Conservation (phyloP, 495 filamentous ascomycete species). For the Xylaria curta region DNA sequence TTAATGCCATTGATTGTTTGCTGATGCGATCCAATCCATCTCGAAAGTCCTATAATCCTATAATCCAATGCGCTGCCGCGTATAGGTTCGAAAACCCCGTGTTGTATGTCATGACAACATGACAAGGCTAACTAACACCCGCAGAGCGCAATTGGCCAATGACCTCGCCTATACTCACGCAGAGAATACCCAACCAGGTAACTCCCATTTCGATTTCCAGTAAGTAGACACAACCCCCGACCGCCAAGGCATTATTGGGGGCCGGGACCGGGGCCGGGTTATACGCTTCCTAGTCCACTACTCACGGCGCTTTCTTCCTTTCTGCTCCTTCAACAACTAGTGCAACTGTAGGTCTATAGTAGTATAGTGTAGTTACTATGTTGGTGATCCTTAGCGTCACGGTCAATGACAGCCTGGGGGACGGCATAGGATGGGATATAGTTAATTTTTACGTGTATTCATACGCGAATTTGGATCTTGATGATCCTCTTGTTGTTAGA, state of each 20-base stretch:
- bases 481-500: constrained; percentile 7
- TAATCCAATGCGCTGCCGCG: neutral
- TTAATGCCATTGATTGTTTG: neutral
- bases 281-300: neutral
- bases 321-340: neutral
- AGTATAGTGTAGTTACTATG: neutral
- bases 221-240: neutral
- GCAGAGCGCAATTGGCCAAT: neutral
- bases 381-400: neutral
- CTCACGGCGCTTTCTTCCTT: neutral
- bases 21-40: neutral
- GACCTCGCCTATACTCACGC: neutral
- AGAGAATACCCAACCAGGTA: constrained; percentile 24
- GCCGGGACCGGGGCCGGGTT: neutral
- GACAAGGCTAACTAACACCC: neutral
- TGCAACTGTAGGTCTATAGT: constrained; percentile 6
- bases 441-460: neutral
- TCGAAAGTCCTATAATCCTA: neutral
- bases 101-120: constrained; percentile 4
- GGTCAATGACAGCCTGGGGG: neutral
- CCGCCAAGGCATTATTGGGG: constrained; percentile 11
- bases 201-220: constrained; percentile 7
- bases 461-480: constrained; percentile 4
- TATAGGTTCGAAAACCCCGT: neutral
- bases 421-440: neutral